Evolutionary conservation across 169 alveolate species (phyloP).

Genomic region (Babesia ovis): DNA sequence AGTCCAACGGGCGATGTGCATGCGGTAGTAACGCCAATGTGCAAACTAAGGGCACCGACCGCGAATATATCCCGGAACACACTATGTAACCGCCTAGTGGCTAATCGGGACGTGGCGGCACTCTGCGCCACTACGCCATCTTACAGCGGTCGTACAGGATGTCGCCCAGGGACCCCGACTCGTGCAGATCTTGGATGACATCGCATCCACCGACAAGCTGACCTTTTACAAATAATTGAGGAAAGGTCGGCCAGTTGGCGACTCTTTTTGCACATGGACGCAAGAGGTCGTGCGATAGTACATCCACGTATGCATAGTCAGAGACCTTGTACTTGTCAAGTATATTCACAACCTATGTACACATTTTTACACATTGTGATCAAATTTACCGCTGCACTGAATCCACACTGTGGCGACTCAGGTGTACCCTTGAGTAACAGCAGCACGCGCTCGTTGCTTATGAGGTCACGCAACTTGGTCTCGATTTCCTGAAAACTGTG

Average conservation of each 20-base stretch:
- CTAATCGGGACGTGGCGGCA: too few relatives aligned
- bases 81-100: too few relatives aligned
- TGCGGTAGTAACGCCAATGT: constrained; percentile 4
- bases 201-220: constrained; percentile 88
- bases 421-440: constrained; percentile 81
- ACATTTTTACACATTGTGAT: not conserved
- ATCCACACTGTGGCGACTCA: constrained; percentile 77
- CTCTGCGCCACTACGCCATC: too few relatives aligned
- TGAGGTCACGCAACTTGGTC: constrained; percentile 31
- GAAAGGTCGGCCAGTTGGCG: constrained; percentile 74
- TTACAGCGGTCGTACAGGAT: constrained; percentile 71
- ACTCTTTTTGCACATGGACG: constrained; percentile 64
- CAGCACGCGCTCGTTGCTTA: constrained; percentile 37
- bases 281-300: constrained; percentile 53
- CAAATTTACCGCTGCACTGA: constrained; percentile 68
- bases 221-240: constrained; percentile 65
- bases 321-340: constrained; percentile 59
- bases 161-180: constrained; percentile 81
- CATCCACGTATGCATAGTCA: constrained; percentile 62
- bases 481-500: constrained; percentile 41
- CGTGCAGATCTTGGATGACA: constrained; percentile 86
- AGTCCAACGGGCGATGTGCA: constrained; percentile 20
- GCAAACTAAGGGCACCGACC: constrained; percentile 5
- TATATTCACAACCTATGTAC: constrained; percentile 36
- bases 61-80: too few relatives aligned